Evolutionary conservation across 2,329 filamentous ascomycete species (phyloP).

Genomic region (Fusarium miscanthi): DNA sequence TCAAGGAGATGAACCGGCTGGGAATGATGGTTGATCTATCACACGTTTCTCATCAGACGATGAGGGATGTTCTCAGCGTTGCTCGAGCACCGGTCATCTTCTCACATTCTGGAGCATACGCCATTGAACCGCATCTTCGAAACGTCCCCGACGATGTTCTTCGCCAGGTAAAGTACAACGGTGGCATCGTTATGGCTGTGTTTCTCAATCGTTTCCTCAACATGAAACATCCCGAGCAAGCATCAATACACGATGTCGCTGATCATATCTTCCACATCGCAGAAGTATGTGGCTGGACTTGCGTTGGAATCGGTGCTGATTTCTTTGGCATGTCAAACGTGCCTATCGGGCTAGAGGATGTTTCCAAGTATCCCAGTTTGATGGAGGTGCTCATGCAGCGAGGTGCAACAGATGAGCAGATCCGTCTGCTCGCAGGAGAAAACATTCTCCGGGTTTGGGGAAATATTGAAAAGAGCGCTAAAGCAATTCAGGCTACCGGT

Average conservation of each 20-base stretch:
- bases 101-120: constrained; percentile 47
- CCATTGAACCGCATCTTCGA: constrained; percentile 47
- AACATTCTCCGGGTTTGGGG: constrained; percentile 48
- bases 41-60: constrained; percentile 47
- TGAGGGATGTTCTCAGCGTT: constrained; percentile 46
- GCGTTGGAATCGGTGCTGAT: constrained; percentile 53
- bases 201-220: constrained; percentile 52
- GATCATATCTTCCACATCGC: constrained; percentile 50
- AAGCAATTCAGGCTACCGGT: constrained; percentile 30
- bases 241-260: constrained; percentile 50
- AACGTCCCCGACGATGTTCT: constrained; percentile 57
- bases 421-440: constrained; percentile 41
- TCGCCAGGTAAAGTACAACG: constrained; percentile 48
- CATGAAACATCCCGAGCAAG: constrained; percentile 46
- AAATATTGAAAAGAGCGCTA: constrained; percentile 43
- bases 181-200: constrained; percentile 55
- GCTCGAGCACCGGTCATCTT: constrained; percentile 48
- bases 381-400: constrained; percentile 46
- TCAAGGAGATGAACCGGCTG: constrained; percentile 53
- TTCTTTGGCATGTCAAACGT: constrained; percentile 49
- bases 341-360: constrained; percentile 48
- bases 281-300: constrained; percentile 50
- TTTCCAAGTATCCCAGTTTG: constrained; percentile 51
- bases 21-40: constrained; percentile 52
- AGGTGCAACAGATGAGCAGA: constrained; percentile 47